phyloP scores from a whole-genome alignment of 2,329 filamentous ascomycete species.

The Endoconidiophora laricicola region DNA sequence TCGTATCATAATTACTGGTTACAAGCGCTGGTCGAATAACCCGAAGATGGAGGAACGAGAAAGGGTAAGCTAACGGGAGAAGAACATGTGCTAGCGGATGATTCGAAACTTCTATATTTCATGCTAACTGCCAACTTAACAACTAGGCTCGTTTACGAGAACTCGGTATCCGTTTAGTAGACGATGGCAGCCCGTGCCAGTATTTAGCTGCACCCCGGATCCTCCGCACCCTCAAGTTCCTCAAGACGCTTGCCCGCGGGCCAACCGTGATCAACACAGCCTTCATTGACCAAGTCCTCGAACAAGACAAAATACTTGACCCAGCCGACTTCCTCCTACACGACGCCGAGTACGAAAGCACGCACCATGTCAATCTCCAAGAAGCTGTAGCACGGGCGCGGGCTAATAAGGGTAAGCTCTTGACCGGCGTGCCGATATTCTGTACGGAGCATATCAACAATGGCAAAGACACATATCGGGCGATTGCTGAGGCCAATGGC shows the following conservation, averaged over 20 bases:
- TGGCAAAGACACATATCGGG: conserved; percentile 67
- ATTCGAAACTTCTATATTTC: not conserved
- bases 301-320: conserved; percentile 46
- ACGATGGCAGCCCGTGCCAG: conserved; percentile 60
- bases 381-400: conserved; percentile 55
- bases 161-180: conserved; percentile 65
- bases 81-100: conserved; percentile 13
- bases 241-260: conserved; percentile 68
- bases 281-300: conserved; percentile 65
- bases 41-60: conserved; percentile 62
- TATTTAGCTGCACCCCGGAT: conserved; percentile 77
- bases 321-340: conserved; percentile 49
- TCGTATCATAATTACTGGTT: conserved; percentile 68
- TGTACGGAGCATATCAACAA: conserved; percentile 67
- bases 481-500: conserved; percentile 77
- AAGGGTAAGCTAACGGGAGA: conserved; percentile 38
- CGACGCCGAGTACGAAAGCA: conserved; percentile 57
- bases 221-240: conserved; percentile 84
- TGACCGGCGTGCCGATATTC: conserved; percentile 64
- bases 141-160: conserved; percentile 60
- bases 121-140: not conserved
- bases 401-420: conserved; percentile 57
- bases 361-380: conserved; percentile 50
- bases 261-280: conserved; percentile 59
- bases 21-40: conserved; percentile 63